Evolutionary conservation across 2,329 filamentous ascomycete genomes (phyloP).

Genomic region (Aschersonia sp.): DNA sequence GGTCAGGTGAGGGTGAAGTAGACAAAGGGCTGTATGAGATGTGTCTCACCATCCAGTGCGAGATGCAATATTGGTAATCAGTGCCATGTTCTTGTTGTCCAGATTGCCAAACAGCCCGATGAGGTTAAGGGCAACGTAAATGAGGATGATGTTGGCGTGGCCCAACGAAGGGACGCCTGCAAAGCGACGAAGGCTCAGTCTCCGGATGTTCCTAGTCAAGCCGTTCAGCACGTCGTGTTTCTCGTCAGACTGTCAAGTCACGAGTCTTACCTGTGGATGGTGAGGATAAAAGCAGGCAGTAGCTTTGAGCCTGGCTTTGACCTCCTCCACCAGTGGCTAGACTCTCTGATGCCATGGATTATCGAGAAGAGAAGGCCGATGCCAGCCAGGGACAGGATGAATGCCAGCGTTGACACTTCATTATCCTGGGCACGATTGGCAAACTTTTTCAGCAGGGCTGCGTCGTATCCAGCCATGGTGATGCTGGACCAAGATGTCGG

Average conservation of each 20-base stretch:
- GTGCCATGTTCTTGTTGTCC: constrained; percentile 14
- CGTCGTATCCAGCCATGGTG: neutral
- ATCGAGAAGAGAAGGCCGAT: constrained; percentile 2
- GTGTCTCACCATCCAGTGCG: constrained; percentile 21
- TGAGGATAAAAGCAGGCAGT: neutral
- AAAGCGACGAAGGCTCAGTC: constrained; percentile 11
- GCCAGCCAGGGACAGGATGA: constrained; percentile 2
- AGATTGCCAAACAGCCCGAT: constrained; percentile 17
- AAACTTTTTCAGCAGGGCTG: neutral
- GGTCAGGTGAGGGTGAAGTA: too few species aligned
- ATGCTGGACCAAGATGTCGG: too few species aligned
- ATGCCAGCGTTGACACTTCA: constrained; percentile 3
- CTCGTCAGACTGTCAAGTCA: constrained; percentile 6
- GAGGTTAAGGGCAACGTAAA: constrained; percentile 20
- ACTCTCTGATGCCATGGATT: constrained; percentile 3
- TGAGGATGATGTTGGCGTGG: constrained; percentile 14
- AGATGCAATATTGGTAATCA: constrained; percentile 20
- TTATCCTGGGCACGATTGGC: constrained; percentile 2
- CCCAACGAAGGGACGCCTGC: constrained; percentile 16
- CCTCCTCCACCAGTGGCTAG: neutral
- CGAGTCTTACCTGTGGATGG: neutral
- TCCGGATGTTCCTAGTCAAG: constrained; percentile 13
- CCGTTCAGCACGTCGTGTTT: constrained; percentile 1
- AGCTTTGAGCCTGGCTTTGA: neutral
- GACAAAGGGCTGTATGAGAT: neutral